These are phyloP conservation scores for Eucalyptus grandis DNA, from an alignment of 345 rosid species.

Conservation along the genomic window DNA sequence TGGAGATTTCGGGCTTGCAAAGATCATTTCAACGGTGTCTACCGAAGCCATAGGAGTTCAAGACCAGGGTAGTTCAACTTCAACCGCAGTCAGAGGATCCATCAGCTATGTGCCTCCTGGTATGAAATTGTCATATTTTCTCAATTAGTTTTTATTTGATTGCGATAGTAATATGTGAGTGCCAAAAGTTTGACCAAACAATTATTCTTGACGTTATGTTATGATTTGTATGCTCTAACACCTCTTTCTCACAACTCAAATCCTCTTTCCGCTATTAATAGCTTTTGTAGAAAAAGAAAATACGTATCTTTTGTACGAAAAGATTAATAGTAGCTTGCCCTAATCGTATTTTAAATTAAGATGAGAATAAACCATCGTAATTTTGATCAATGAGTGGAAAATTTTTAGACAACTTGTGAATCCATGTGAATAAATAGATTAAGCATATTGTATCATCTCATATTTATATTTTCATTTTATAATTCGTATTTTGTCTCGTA, in stretches of 20 bases:
- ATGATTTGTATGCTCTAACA: too few relatives aligned
- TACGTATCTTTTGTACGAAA: too few relatives aligned
- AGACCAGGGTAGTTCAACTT: neutral
- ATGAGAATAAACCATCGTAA: too few relatives aligned
- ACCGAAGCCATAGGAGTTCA: neutral
- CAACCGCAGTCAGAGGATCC: neutral
- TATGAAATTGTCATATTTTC: neutral
- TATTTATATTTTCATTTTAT: neutral
- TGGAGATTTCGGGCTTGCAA: neutral
- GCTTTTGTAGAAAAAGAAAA: rapidly evolving
- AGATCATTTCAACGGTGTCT: neutral
- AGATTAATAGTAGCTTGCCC: too few relatives aligned
- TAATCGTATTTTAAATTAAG: too few relatives aligned
- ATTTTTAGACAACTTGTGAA: neutral
- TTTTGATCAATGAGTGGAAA: too few relatives aligned
- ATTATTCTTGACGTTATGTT: neutral
- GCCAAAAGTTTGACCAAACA: too few relatives aligned
- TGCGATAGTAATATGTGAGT: neutral
- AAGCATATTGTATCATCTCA: neutral
- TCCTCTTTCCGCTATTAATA: too few relatives aligned
- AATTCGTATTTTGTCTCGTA: too few relatives aligned
- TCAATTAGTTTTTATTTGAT: neutral
- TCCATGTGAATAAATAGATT: neutral
- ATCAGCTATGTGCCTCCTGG: neutral
- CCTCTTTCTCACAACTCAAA: too few relatives aligned